phyloP scores from a whole-genome alignment of 2,329 filamentous ascomycete species.

The Talaromyces pinophilus region DNA sequence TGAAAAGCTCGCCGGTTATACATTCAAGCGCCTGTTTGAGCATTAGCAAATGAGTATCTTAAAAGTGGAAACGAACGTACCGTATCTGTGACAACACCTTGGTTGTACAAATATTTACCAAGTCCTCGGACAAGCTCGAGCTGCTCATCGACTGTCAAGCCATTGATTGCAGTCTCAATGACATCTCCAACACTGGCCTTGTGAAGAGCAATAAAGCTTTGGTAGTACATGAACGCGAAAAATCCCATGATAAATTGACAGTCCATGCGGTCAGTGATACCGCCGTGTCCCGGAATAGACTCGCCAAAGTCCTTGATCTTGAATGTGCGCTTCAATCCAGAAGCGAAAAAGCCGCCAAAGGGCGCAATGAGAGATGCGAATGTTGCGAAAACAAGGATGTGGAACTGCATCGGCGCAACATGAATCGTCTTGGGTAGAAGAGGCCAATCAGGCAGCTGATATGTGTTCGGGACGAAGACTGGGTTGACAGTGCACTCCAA shows the following conservation, averaged over 20 bases:
- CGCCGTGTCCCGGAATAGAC: conserved; percentile 94
- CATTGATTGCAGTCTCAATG: conserved; percentile 87
- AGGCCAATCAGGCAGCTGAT: conserved; percentile 70
- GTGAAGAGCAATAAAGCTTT: conserved; percentile 90
- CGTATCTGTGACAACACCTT: conserved; percentile 58
- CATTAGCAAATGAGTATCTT: conserved; percentile 24
- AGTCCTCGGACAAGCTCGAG: conserved; percentile 70
- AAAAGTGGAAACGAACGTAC: conserved; percentile 39
- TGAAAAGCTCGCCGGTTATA: conserved; percentile 39
- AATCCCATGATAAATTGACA: conserved; percentile 99
- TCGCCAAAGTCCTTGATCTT: conserved; percentile 99
- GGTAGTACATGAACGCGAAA: conserved; percentile 98
- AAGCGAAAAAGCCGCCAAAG: conserved; percentile 98
- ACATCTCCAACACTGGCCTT: conserved; percentile 82
- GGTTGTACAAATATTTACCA: conserved; percentile 65
- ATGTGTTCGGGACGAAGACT: conserved; percentile 78
- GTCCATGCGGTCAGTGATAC: conserved; percentile 98
- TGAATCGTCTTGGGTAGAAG: conserved; percentile 72
- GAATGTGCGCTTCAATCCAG: conserved; percentile 95
- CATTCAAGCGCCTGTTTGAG: conserved; percentile 39
- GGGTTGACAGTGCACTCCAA: conserved; percentile 89
- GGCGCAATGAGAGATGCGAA: conserved; percentile 96
- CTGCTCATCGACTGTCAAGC: conserved; percentile 84
- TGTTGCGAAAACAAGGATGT: conserved; percentile 83
- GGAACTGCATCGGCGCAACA: conserved; percentile 86